phyloP scores from a whole-genome alignment of 257 asterid species.

The Striga asiatica region DNA sequence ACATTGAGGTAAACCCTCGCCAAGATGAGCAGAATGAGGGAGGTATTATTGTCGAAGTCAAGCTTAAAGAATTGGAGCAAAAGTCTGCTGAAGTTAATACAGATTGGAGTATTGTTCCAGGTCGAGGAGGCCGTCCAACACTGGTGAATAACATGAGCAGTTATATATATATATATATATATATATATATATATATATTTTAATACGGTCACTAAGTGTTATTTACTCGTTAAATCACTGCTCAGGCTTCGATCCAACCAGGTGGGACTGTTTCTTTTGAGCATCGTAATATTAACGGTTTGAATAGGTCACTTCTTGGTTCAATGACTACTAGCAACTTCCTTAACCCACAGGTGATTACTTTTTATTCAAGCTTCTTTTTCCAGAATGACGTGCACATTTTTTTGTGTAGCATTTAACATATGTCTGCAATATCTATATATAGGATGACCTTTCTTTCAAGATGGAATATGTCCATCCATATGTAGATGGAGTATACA shows the following conservation, averaged over 20 bases:
- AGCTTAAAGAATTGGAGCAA: constrained; percentile 92
- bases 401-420: not conserved
- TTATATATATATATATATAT: no score
- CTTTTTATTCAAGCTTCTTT: not conserved
- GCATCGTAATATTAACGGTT: constrained; percentile 82
- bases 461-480: constrained; percentile 95
- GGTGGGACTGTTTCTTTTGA: constrained; percentile 98
- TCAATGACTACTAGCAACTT: constrained; percentile 93
- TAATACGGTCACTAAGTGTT: constrained; percentile 15
- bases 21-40: constrained; percentile 96
- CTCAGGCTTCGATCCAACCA: constrained; percentile 94
- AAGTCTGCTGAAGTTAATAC: constrained; percentile 97
- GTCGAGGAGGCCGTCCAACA: constrained; percentile 94
- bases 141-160: constrained; percentile 35
- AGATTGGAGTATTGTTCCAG: constrained; percentile 97
- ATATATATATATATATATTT: constrained; percentile 4
- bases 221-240: constrained; percentile 21
- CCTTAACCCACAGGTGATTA: constrained; percentile 83
- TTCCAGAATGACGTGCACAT: not conserved
- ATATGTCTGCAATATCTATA: not conserved
- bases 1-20: constrained; percentile 94
- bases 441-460: constrained; percentile 95
- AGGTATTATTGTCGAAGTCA: constrained; percentile 82
- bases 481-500: constrained; percentile 80
- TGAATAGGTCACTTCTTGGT: constrained; percentile 92